Conservation (phyloP, 768 basidiomycete genomes). For the Lactarius akahatsu region DNA sequence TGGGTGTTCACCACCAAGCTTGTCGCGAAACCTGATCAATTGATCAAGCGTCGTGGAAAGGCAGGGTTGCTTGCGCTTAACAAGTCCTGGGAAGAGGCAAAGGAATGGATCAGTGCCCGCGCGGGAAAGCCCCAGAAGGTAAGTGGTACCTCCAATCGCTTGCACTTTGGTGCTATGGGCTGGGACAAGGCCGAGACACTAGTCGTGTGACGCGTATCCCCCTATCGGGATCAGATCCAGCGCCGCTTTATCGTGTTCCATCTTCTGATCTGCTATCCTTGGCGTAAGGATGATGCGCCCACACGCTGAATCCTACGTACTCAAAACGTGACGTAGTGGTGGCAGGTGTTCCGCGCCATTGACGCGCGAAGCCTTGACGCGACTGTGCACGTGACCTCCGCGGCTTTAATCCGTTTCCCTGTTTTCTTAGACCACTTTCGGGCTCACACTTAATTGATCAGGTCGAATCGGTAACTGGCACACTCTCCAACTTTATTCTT, state of each 20-base stretch:
- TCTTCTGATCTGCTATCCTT: conserved; percentile 8
- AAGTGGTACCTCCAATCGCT: conserved; percentile 31
- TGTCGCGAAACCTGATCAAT: conserved; percentile 95
- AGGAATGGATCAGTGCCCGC: conserved; percentile 79
- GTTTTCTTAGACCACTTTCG: neutral
- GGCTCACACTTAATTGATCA: conserved; percentile 35
- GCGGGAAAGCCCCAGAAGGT: conserved; percentile 94
- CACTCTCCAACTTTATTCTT: conserved; percentile 95
- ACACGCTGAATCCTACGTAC: conserved; percentile 11
- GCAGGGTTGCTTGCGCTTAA: conserved; percentile 93
- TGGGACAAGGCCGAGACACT: conserved; percentile 21
- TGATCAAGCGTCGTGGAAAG: conserved; percentile 99
- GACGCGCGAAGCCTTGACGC: conserved; percentile 5
- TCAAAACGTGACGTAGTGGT: conserved; percentile 11
- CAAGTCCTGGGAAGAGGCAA: conserved; percentile 88
- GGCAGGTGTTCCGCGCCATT: conserved; percentile 10
- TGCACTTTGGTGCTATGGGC: conserved; percentile 7
- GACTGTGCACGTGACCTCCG: conserved; percentile 29
- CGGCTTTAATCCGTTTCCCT: conserved; percentile 4
- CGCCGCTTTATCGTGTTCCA: conserved; percentile 9
- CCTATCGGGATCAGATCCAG: conserved; percentile 1
- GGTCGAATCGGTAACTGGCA: conserved; percentile 94
- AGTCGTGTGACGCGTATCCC: neutral
- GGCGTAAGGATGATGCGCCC: conserved; percentile 15
- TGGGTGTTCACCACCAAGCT: conserved; percentile 88